Base-by-base conservation (phyloP, 495 filamentous ascomycete genomes). In the Lasiosphaeris hirsuta region DNA sequence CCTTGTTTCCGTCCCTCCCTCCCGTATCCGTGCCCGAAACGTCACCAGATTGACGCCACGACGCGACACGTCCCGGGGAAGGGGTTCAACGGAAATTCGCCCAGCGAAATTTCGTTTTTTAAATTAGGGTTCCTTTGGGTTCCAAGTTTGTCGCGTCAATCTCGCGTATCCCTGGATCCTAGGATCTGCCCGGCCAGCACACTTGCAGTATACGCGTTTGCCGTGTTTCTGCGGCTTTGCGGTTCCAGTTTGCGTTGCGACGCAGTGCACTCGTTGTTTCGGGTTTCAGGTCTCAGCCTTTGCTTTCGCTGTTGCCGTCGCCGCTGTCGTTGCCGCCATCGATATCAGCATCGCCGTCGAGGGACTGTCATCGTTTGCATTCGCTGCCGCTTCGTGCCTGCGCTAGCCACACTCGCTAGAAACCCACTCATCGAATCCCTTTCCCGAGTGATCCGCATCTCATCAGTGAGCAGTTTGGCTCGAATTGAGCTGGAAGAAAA, bases 81-180 rank as follows among this genome's bases (percentile, higher is more conserved):
- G 6, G 36, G 41, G 42, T 52, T 18, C 51, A 33, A 14, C 49
- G 47, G 53, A 30, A 19, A 36, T 50, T 36, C 57, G 40, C 43
- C 34, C 57, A 51, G 50, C 30, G 42, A 58, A 58, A 43, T 50
- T 43, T 59, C 39, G 38, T 56, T 56, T 56, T 54, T 47, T 54
- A 44, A 55, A 63, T 58, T 52, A 56, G 30, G 51, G 17, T 15
- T 33, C 42, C 10, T 56, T 43, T 19, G 49, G 9, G 19, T 34
- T 13, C 15, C 47, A 10, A 7, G 14, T 41, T 15, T 35, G 15
- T 64, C 67, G 67, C 63, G 67, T 68, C 67, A 68, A 61, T 62
- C 52, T 66, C 67, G 65, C 61, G 67, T 66, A 53, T 35, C 54
- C 62, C 42, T 59, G 55, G 18, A 41, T 44, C 39, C 33, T 19